These are phyloP conservation scores for Smittium mucronatum DNA, from an alignment of 371 early-diverging fungal genomes.

Conservation along the genomic window DNA sequence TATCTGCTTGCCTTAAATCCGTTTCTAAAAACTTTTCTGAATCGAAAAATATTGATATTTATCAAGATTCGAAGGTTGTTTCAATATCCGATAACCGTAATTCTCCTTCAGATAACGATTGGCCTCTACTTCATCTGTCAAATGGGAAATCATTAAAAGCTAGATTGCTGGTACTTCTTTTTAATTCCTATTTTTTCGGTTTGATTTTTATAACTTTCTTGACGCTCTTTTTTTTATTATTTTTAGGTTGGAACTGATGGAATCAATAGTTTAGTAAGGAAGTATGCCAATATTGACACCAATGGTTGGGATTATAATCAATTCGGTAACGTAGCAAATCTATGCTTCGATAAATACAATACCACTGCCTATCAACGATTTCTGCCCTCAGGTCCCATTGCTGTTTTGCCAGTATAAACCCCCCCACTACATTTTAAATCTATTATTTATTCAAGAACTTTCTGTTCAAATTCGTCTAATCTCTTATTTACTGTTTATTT, in stretches of 20 bases:
- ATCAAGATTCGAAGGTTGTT: slow-evolving; percentile 18
- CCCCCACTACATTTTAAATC: background rate
- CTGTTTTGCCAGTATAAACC: slow-evolving; percentile 53
- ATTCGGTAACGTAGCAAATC: slow-evolving; percentile 79
- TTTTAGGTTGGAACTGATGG: slow-evolving; percentile 84
- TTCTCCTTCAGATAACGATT: slow-evolving; percentile 3
- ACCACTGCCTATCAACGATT: slow-evolving; percentile 85
- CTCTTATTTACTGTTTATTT: background rate
- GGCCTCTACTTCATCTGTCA: slow-evolving; percentile 25
- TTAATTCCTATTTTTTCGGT: background rate
- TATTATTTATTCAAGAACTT: background rate
- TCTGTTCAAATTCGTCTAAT: background rate
- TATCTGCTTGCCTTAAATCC: background rate
- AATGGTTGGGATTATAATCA: slow-evolving; percentile 81
- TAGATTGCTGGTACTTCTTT: slow-evolving; percentile 16
- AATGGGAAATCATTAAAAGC: slow-evolving; percentile 14
- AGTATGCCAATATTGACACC: slow-evolving; percentile 65
- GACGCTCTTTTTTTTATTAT: background rate
- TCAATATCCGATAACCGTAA: slow-evolving; percentile 6
- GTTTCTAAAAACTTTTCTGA: background rate
- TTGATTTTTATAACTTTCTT: background rate
- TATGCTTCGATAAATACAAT: slow-evolving; percentile 44
- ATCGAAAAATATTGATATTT: slow-evolving; percentile 15
- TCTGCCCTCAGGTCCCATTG: slow-evolving; percentile 86
- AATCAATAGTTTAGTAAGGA: slow-evolving; percentile 70